Evolutionary conservation across 1,284 basidiomycete genomes (phyloP).

Genomic region (Agroathelia rolfsii): DNA sequence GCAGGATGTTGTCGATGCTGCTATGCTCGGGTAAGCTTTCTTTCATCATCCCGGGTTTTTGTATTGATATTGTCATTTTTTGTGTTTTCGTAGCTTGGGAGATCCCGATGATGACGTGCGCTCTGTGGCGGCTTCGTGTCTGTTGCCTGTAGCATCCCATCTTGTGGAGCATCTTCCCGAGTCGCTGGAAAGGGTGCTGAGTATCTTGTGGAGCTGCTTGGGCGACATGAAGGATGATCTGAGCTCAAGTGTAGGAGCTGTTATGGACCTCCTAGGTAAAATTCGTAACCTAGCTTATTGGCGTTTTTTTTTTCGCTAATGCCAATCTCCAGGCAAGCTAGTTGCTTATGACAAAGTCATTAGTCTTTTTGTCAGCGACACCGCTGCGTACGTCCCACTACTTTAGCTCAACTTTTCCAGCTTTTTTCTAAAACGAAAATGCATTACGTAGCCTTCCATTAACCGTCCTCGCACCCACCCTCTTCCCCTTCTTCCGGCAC

Average conservation of each 20-base stretch:
- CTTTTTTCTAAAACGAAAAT: conserved; percentile 9
- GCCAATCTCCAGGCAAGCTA: conserved; percentile 51
- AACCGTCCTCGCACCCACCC: conserved; percentile 71
- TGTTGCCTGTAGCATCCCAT: conserved; percentile 78
- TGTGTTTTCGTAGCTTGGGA: conserved; percentile 47
- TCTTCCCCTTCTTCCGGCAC: conserved; percentile 97
- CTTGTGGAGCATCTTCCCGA: conserved; percentile 74
- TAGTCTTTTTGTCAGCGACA: conserved; percentile 57
- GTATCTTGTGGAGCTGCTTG: conserved; percentile 88
- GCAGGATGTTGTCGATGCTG: conserved; percentile 76
- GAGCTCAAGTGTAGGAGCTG: conserved; percentile 91
- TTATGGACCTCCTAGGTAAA: conserved; percentile 91
- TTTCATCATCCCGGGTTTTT: conserved; percentile 3
- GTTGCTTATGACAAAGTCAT: conserved; percentile 78
- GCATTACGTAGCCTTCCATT: conserved; percentile 57
- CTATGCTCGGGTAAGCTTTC: conserved; percentile 70
- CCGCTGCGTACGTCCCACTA: conserved; percentile 52
- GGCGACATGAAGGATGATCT: conserved; percentile 94
- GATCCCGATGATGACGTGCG: conserved; percentile 97
- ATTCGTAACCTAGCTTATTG: conserved; percentile 11
- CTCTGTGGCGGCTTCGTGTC: conserved; percentile 86
- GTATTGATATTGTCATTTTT: conserved; percentile 10
- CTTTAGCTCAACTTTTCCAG: neutral
- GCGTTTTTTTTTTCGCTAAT: conserved; percentile 10
- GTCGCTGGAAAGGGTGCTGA: conserved; percentile 64